Evolutionary conservation across 208 protist species (phyloP).

Genomic region (Endotrypanum monterogeii): DNA sequence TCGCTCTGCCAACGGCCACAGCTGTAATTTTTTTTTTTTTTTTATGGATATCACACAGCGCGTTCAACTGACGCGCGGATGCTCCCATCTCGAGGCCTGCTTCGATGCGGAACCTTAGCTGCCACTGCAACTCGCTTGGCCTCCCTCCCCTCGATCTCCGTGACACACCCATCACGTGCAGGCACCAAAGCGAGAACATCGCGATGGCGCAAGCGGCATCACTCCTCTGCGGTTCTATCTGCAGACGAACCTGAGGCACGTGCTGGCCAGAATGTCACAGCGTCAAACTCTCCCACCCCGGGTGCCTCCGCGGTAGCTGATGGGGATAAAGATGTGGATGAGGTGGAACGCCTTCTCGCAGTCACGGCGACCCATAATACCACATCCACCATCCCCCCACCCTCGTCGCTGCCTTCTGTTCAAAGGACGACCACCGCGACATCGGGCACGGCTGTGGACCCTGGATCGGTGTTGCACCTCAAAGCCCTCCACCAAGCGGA

Average conservation of each 20-base stretch:
- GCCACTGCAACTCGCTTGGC: background rate
- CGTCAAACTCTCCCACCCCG: background rate
- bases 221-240: background rate
- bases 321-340: constrained; percentile 14
- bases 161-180: background rate
- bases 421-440: background rate
- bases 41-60: background rate
- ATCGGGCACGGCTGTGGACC: constrained; percentile 4
- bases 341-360: constrained; percentile 27
- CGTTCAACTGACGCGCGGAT: background rate
- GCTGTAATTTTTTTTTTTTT: background rate
- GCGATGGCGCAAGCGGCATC: background rate
- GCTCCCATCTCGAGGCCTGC: constrained; percentile 1
- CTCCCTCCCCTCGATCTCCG: background rate
- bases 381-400: background rate
- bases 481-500: constrained; percentile 17
- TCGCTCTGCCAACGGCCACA: background rate
- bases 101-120: background rate
- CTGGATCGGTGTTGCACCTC: constrained; percentile 17
- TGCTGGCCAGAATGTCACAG: background rate
- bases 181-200: background rate
- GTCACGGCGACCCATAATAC: constrained; percentile 1
- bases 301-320: background rate
- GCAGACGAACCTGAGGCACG: background rate
- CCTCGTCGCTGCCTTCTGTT: background rate